phyloP scores from a whole-genome alignment of 257 asterid species.

The Cynanchum wilfordii region DNA sequence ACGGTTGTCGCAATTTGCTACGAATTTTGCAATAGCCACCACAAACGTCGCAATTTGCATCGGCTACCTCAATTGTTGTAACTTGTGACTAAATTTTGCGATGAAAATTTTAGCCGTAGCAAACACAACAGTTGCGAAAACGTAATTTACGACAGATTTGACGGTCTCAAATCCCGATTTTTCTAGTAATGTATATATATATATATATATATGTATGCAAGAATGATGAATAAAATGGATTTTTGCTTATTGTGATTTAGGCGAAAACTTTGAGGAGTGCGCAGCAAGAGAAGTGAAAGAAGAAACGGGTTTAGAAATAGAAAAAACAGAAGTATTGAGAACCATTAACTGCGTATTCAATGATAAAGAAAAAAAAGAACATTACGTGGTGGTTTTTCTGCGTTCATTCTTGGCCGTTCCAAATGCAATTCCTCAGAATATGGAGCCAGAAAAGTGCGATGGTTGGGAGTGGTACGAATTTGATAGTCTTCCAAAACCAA shows the following conservation, averaged over 20 bases:
- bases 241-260: constrained; percentile 17
- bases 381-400: constrained; percentile 41
- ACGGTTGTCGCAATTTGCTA: no score
- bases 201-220: no score
- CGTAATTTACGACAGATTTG: no score
- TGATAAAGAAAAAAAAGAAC: constrained; percentile 14
- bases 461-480: constrained; percentile 68
- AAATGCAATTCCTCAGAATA: constrained; percentile 28
- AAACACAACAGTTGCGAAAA: no score
- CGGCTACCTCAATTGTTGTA: no score
- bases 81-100: no score
- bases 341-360: constrained; percentile 37
- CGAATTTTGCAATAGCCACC: no score
- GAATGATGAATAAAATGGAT: no score
- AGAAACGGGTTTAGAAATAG: constrained; percentile 54
- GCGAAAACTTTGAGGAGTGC: constrained; percentile 60
- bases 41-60: no score
- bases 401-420: constrained; percentile 39
- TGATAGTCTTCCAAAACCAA: constrained; percentile 43
- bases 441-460: constrained; percentile 57
- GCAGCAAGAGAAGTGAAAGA: constrained; percentile 54
- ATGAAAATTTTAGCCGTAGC: no score
- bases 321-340: constrained; percentile 22
- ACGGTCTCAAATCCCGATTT: no score
- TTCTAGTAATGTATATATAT: no score